Evolutionary conservation across 2,329 filamentous ascomycete species (phyloP).

Genomic region (Cladosporium sp.): DNA sequence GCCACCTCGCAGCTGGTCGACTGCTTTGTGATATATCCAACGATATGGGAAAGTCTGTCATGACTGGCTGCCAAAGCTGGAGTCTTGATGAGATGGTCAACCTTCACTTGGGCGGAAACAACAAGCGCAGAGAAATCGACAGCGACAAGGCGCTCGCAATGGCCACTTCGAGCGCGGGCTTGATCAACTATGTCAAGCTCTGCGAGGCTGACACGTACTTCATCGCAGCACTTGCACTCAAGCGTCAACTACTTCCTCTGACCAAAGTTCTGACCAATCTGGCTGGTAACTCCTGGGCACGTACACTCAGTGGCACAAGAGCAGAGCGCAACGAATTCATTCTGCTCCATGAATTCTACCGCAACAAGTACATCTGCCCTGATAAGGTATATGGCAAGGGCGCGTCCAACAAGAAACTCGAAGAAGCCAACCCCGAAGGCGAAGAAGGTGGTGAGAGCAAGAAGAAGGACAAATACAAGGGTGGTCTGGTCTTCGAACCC

Average conservation of each 20-base stretch:
- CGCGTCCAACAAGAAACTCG: conserved; percentile 54
- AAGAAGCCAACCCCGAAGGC: conserved; percentile 68
- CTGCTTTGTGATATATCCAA: conserved; percentile 92
- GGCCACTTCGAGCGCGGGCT: conserved; percentile 72
- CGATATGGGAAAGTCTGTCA: conserved; percentile 92
- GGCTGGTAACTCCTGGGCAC: conserved; percentile 96
- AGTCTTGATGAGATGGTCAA: conserved; percentile 96
- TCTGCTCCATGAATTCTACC: conserved; percentile 92
- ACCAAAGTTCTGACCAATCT: conserved; percentile 95
- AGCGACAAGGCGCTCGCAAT: conserved; percentile 81
- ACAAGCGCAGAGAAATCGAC: conserved; percentile 76
- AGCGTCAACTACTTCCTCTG: conserved; percentile 85
- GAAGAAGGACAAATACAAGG: conserved; percentile 99
- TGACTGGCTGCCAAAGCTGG: conserved; percentile 98
- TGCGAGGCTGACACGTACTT: conserved; percentile 95
- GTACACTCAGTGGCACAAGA: conserved; percentile 89
- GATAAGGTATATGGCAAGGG: conserved; percentile 84
- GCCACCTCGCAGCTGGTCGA: conserved; percentile 82
- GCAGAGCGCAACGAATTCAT: conserved; percentile 99
- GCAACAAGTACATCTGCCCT: conserved; percentile 95
- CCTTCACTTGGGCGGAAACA: conserved; percentile 72
- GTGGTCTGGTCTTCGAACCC: conserved; percentile 95
- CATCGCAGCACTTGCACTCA: conserved; percentile 83
- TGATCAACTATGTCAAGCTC: conserved; percentile 91
- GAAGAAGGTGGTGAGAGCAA: conserved; percentile 66